Conservation (phyloP, 495 filamentous ascomycete species). For the Hypoxylon rickii region DNA sequence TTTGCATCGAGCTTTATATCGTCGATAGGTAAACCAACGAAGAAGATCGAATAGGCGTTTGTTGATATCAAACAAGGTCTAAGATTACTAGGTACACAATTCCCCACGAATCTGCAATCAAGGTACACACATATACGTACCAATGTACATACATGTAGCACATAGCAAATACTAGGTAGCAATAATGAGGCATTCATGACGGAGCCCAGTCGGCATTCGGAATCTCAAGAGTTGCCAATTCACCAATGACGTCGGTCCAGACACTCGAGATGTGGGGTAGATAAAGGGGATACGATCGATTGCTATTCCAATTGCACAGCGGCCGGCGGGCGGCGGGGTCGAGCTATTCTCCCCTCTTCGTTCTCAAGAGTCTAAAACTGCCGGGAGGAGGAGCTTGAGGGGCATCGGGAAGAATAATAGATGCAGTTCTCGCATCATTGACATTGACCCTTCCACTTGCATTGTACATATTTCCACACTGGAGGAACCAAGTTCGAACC, state of each 20-base stretch:
- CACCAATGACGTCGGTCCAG: constrained; percentile 27
- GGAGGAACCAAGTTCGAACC: too few species aligned
- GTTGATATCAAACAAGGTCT: too few species aligned
- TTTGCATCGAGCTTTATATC: too few species aligned
- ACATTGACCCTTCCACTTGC: constrained; percentile 1
- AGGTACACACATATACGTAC: background rate
- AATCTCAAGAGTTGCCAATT: constrained; percentile 1
- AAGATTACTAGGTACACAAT: too few species aligned
- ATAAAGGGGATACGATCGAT: constrained; percentile 9
- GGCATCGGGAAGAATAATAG: constrained; percentile 14
- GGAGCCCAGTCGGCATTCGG: constrained; percentile 31
- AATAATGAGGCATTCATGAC: background rate
- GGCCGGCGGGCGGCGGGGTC: too few species aligned
- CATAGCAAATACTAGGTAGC: background rate
- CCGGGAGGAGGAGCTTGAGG: constrained; percentile 31
- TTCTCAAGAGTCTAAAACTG: constrained; percentile 19
- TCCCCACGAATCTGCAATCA: too few species aligned
- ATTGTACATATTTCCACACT: constrained; percentile 27
- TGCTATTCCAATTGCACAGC: constrained; percentile 8
- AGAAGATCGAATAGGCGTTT: too few species aligned
- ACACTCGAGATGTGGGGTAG: constrained; percentile 29
- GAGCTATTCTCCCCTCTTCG: background rate
- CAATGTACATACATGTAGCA: too few species aligned
- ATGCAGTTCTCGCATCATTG: constrained; percentile 27
- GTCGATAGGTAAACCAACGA: too few species aligned